Evolutionary conservation across 768 basidiomycete species (phyloP).

Genomic region (Strobilomyces confusus): DNA sequence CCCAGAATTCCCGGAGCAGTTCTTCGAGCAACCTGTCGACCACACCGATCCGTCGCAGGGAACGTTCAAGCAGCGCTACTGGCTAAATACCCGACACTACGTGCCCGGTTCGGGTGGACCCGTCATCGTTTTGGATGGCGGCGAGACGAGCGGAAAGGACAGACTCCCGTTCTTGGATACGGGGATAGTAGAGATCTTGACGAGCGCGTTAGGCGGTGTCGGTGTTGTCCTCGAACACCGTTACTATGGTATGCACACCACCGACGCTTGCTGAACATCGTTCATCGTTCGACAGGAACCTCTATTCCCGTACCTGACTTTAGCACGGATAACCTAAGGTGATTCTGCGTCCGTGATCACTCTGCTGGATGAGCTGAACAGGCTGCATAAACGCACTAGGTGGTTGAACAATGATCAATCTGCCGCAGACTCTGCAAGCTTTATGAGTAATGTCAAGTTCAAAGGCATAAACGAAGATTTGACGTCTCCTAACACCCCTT

Average conservation of each 20-base stretch:
- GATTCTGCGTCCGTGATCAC: slow-evolving; percentile 3
- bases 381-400: slow-evolving; percentile 35
- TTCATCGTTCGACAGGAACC: slow-evolving; percentile 41
- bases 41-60: slow-evolving; percentile 60
- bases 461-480: slow-evolving; percentile 65
- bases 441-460: slow-evolving; percentile 80
- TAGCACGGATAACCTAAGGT: slow-evolving; percentile 80
- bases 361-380: neutral
- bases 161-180: slow-evolving; percentile 53
- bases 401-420: slow-evolving; percentile 91
- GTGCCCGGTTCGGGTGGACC: slow-evolving; percentile 66
- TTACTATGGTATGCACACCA: slow-evolving; percentile 63
- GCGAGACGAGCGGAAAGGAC: slow-evolving; percentile 84
- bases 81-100: slow-evolving; percentile 85
- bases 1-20: slow-evolving; percentile 52
- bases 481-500: slow-evolving; percentile 69
- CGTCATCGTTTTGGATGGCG: slow-evolving; percentile 88
- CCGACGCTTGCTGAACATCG: neutral
- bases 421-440: slow-evolving; percentile 87
- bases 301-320: slow-evolving; percentile 76
- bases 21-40: slow-evolving; percentile 83
- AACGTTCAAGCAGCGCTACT: slow-evolving; percentile 86
- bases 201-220: slow-evolving; percentile 81
- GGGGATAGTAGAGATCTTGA: slow-evolving; percentile 83
- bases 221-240: slow-evolving; percentile 91